Conservation (phyloP, 805 yeast species). For the Saccharomycopsis selenospora region DNA sequence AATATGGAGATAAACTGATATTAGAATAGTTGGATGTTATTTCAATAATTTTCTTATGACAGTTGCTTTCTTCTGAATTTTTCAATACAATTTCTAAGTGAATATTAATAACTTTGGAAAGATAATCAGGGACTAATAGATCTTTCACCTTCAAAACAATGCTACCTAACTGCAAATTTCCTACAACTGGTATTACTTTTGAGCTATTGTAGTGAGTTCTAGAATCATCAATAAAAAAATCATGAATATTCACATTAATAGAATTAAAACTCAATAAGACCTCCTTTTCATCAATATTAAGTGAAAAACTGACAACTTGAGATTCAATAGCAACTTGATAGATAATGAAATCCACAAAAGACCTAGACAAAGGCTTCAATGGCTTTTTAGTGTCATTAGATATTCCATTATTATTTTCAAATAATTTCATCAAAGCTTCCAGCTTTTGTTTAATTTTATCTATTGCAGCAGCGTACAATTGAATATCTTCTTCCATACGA, state of each 20-base stretch:
- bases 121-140: conserved; percentile 28
- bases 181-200: background rate
- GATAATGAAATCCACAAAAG: background rate
- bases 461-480: conserved; percentile 4
- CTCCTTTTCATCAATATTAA: background rate
- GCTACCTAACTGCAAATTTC: background rate
- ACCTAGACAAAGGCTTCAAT: background rate
- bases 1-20: conserved; percentile 47
- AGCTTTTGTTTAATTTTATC: background rate
- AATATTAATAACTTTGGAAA: conserved; percentile 40
- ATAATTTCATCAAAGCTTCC: background rate
- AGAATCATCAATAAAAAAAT: background rate
- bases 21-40: conserved; percentile 54
- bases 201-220: background rate
- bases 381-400: background rate
- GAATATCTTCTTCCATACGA: conserved; percentile 4
- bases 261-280: background rate
- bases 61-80: conserved; percentile 30
- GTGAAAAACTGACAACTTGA: background rate
- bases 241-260: background rate
- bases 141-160: conserved; percentile 26
- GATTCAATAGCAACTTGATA: background rate
- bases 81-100: conserved; percentile 37
- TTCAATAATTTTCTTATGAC: conserved; percentile 40
- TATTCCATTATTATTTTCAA: background rate